Percentiles rank a stretch among this genome's conserved stretches.
These are phyloP conservation scores for Geosmithia putterillii DNA, from an alignment of 2,329 filamentous ascomycete genomes.

Conservation along the genomic window DNA sequence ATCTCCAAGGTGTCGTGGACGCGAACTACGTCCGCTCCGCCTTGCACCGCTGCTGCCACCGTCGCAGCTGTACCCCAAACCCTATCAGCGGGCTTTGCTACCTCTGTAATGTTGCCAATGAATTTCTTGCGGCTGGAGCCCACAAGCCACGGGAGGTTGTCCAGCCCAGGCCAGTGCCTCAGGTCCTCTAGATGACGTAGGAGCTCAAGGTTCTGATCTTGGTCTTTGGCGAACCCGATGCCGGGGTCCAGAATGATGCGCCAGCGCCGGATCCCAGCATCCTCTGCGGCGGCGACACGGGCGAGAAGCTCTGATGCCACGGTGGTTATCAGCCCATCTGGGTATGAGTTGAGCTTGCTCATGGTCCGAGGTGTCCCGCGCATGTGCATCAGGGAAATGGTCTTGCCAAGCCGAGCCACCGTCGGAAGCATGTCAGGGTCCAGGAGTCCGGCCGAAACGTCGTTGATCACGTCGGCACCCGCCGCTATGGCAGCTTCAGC, in stretches of 20 bases:
- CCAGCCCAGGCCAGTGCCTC: conserved; percentile 49
- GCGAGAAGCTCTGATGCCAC: conserved; percentile 56
- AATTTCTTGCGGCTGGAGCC: conserved; percentile 86
- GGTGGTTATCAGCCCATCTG: conserved; percentile 50
- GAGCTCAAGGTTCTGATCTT: conserved; percentile 69
- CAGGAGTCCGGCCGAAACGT: conserved; percentile 72
- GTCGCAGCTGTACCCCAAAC: conserved; percentile 81
- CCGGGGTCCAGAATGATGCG: conserved; percentile 91
- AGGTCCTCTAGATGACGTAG: conserved; percentile 56
- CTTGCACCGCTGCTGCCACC: conserved; percentile 72
- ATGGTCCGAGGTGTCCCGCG: conserved; percentile 78
- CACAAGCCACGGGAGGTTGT: conserved; percentile 74
- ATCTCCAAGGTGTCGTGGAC: conserved; percentile 89
- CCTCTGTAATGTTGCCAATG: conserved; percentile 70
- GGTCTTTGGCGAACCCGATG: conserved; percentile 83
- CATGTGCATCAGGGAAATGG: conserved; percentile 86
- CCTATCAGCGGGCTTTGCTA: conserved; percentile 56
- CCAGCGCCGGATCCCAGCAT: conserved; percentile 79
- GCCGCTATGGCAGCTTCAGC: conserved; percentile 63
- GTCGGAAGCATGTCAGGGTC: conserved; percentile 75
- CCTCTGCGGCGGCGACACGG: conserved; percentile 63
- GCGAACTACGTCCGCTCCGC: conserved; percentile 81
- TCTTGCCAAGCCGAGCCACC: conserved; percentile 64
- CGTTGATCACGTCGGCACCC: conserved; percentile 89
- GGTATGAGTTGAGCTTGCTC: conserved; percentile 57